Evolutionary conservation across 2,329 filamentous ascomycete genomes (phyloP), one percentile per base, ranked within the genome.

Genomic region (Coniochaeta sp.): DNA sequence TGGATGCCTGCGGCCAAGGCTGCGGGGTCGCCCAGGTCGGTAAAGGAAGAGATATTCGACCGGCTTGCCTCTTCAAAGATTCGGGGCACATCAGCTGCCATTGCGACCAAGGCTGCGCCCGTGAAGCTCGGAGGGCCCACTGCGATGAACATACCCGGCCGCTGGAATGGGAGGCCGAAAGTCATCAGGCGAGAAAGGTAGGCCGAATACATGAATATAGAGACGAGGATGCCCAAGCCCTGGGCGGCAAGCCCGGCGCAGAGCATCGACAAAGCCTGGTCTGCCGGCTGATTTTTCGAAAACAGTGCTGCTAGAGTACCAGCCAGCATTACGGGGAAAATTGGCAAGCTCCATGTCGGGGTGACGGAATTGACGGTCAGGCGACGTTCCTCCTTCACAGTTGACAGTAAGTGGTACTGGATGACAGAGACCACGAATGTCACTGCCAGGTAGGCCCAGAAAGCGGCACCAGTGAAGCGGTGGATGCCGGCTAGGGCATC

Each of bases 141-240:
- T 54, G 82, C 81, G 67, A 88, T 86, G 72, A 87, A 88, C 79
- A 88, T 84, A 5, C 79, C 84, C 0, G 83, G 83, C 56, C 85
- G 73, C 60, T 81, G 80, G 61, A 79, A 78, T 2, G 84, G 84
- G 9, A 87, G 75, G 1, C 83, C 73, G 22, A 76, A 76, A 58
- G 79, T 76, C 77, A 88, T 82, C 19, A 87, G 73, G 1, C 84
- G 76, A n/a, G 77, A 79, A 58, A 87, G 75, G 67, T 84, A 87
- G 61, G 81, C 80, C 1, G 82, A 77, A 67, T 86, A 86, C 77
- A 87, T 83, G 69, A 85, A 78, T 44, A 81, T 76, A 19, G 80
- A 79, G 55, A 87, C 74, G 19, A 82, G 75, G 67, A 86, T 80
- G 17, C 85, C 85, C 1, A 88, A 74, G 0, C 85, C 85, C 68